A percentile compares a stretch with the other conserved stretches of the same genome.
phyloP scores from a whole-genome alignment of 2,329 filamentous ascomycete species.

The Neofusicoccum laricinum region DNA sequence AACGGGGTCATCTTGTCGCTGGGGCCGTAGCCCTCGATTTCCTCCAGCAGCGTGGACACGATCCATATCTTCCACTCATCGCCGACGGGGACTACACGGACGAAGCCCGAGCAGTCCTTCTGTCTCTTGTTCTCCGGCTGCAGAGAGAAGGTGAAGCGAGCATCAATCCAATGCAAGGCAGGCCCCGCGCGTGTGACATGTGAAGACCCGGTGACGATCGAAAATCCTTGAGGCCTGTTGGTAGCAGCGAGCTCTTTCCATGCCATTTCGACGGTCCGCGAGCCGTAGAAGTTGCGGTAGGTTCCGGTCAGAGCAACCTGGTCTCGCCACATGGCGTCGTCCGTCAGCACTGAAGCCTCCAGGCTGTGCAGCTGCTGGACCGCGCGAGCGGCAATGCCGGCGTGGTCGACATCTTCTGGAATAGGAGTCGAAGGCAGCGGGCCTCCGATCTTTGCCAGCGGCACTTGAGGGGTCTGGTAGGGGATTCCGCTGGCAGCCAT shows the following conservation, averaged over 20 bases:
- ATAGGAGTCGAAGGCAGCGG: slow-evolving; percentile 21
- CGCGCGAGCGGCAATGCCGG: slow-evolving; percentile 17
- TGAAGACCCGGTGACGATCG: slow-evolving; percentile 21
- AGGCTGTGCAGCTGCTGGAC: slow-evolving; percentile 20
- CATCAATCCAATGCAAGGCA: slow-evolving; percentile 29
- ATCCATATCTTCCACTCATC: slow-evolving; percentile 41
- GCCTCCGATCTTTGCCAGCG: slow-evolving; percentile 17
- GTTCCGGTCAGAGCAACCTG: slow-evolving; percentile 57
- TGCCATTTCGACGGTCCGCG: slow-evolving; percentile 38
- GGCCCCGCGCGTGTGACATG: slow-evolving; percentile 18
- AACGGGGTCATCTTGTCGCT: not conserved
- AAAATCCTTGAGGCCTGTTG: slow-evolving; percentile 30
- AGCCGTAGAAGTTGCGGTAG: slow-evolving; percentile 52
- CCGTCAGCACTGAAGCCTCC: slow-evolving; percentile 17
- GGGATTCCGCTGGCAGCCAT: not conserved
- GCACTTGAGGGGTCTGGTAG: not conserved
- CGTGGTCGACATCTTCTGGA: slow-evolving; percentile 19
- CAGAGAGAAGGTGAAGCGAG: slow-evolving; percentile 29
- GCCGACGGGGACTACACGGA: slow-evolving; percentile 30
- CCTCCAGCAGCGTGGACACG: slow-evolving; percentile 35
- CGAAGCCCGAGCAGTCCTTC: slow-evolving; percentile 23
- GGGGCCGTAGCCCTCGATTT: slow-evolving; percentile 36
- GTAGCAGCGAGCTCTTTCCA: slow-evolving; percentile 32
- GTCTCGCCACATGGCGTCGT: slow-evolving; percentile 49
- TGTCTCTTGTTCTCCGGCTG: slow-evolving; percentile 24